phyloP scores from a whole-genome alignment of 1,284 basidiomycete species.

The Fistulinella staudtii region DNA sequence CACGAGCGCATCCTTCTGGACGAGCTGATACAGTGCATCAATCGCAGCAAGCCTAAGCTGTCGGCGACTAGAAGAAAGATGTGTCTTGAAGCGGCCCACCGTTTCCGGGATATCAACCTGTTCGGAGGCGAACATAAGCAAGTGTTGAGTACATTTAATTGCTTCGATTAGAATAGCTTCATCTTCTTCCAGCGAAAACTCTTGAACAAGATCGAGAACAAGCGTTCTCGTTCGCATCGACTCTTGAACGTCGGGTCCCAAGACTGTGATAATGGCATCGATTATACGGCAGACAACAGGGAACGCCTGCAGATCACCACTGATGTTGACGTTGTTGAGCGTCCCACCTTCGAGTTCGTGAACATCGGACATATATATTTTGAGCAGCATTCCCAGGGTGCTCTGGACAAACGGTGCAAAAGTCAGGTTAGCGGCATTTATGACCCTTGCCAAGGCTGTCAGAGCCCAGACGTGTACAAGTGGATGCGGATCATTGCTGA shows the following conservation, averaged over 20 bases:
- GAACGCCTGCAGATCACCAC: conserved; percentile 89
- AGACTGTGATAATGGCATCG: conserved; percentile 88
- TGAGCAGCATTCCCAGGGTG: conserved; percentile 89
- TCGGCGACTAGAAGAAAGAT: conserved; percentile 75
- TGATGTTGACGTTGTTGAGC: conserved; percentile 77
- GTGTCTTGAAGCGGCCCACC: conserved; percentile 68
- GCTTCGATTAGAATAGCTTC: conserved; percentile 90
- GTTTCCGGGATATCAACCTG: conserved; percentile 78
- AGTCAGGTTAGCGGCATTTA: conserved; percentile 88
- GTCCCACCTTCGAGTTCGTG: conserved; percentile 95
- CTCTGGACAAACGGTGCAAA: conserved; percentile 88
- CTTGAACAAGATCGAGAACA: conserved; percentile 81
- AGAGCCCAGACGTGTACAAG: conserved; percentile 94
- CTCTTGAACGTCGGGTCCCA: conserved; percentile 95
- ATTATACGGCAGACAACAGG: conserved; percentile 90
- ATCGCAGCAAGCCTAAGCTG: conserved; percentile 92
- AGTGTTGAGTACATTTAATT: conserved; percentile 93
- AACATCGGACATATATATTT: conserved; percentile 86
- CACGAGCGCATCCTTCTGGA: conserved; percentile 89
- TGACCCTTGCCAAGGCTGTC: conserved; percentile 80
- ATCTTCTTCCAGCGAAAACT: conserved; percentile 84
- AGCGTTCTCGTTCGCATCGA: conserved; percentile 77
- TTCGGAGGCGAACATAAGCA: conserved; percentile 91
- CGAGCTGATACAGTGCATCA: conserved; percentile 94
- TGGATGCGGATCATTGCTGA: conserved; percentile 95